phyloP scores from a whole-genome alignment of 805 yeast species.

The Ascoidea asiatica region DNA sequence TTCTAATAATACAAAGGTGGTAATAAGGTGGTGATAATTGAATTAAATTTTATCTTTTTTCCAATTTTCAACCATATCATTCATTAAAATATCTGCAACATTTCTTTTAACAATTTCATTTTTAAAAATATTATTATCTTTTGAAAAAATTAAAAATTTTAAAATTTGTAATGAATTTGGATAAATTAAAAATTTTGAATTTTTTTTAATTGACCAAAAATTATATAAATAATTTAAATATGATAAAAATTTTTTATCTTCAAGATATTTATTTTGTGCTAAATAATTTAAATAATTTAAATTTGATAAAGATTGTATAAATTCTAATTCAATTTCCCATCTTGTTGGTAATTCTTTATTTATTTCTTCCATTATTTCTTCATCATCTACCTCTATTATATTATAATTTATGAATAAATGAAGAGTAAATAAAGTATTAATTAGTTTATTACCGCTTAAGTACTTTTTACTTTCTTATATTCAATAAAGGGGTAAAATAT shows the following conservation, averaged over 20 bases:
- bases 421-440: too few relatives aligned
- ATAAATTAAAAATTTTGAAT: slow-evolving; percentile 49
- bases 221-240: slow-evolving; percentile 52
- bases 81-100: slow-evolving; percentile 6
- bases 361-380: background rate
- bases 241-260: slow-evolving; percentile 45
- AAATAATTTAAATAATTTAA: slow-evolving; percentile 60
- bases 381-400: background rate
- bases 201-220: slow-evolving; percentile 62
- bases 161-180: slow-evolving; percentile 69
- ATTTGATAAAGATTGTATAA: slow-evolving; percentile 68
- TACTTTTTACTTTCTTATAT: background rate
- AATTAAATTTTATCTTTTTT: background rate
- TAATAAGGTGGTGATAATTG: too few relatives aligned
- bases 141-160: slow-evolving; percentile 24
- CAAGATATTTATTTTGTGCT: slow-evolving; percentile 60
- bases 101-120: slow-evolving; percentile 8
- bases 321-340: slow-evolving; percentile 75
- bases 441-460: too few relatives aligned
- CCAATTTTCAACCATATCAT: slow-evolving; percentile 11
- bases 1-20: too few relatives aligned
- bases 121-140: slow-evolving; percentile 3
- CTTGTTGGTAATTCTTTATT: slow-evolving; percentile 37
- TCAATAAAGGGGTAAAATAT: background rate
- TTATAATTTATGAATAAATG: too few relatives aligned